phyloP scores from a whole-genome alignment of 768 basidiomycete genomes.

The Mycena rebaudengoi region DNA sequence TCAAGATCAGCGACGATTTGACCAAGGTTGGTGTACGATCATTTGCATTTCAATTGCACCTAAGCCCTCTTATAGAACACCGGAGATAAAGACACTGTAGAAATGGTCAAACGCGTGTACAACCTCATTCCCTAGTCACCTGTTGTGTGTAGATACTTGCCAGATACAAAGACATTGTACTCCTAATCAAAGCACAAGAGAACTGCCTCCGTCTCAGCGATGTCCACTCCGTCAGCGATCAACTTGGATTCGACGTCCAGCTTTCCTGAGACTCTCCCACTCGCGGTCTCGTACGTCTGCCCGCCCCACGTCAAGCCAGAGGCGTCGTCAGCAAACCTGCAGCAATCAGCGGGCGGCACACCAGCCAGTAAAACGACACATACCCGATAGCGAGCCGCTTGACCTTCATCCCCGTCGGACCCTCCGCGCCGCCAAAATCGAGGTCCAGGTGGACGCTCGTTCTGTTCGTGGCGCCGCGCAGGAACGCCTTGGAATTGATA shows the following conservation, averaged over 20 bases:
- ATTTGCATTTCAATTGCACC: background rate
- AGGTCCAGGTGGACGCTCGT: slow-evolving; percentile 53
- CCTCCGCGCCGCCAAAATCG: slow-evolving; percentile 39
- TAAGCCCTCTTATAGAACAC: slow-evolving; percentile 60
- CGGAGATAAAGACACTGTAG: slow-evolving; percentile 67
- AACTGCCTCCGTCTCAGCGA: slow-evolving; percentile 45
- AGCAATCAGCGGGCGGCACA: background rate
- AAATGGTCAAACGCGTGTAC: slow-evolving; percentile 65
- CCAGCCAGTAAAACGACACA: slow-evolving; percentile 18
- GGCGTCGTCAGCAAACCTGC: slow-evolving; percentile 57
- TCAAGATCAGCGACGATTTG: slow-evolving; percentile 94
- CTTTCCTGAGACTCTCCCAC: slow-evolving; percentile 49
- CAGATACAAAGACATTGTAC: no score
- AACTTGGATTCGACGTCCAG: slow-evolving; percentile 33
- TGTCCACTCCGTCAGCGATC: slow-evolving; percentile 37
- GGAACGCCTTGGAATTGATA: slow-evolving; percentile 66
- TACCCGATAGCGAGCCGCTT: slow-evolving; percentile 61
- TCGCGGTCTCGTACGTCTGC: slow-evolving; percentile 61
- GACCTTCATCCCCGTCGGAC: slow-evolving; percentile 44
- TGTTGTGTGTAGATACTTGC: no score
- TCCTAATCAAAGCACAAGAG: slow-evolving; percentile 34
- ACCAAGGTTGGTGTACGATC: slow-evolving; percentile 63
- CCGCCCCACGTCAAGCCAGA: slow-evolving; percentile 66
- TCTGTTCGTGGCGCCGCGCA: slow-evolving; percentile 44
- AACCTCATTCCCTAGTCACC: slow-evolving; percentile 34